These are phyloP conservation scores for Selaginella moellendorffii DNA, from an alignment of 75 land plant species.

Conservation along the genomic window DNA sequence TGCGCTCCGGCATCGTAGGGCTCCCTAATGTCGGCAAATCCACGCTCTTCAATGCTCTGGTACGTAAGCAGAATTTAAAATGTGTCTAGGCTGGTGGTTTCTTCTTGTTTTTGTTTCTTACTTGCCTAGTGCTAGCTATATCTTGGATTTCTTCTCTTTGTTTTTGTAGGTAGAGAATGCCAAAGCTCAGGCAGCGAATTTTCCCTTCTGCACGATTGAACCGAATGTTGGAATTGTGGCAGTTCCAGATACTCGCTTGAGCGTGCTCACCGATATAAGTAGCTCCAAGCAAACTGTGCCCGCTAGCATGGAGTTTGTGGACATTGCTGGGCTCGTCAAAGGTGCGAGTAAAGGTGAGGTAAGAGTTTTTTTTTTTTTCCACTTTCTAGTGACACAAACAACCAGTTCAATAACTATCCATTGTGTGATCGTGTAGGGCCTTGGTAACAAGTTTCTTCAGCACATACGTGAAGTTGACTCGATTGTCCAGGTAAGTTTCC, in stretches of 20 bases:
- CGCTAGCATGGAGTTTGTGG: constrained; percentile 89
- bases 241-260: constrained; percentile 77
- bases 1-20: constrained; percentile 89
- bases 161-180: constrained; percentile 97
- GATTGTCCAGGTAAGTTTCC: constrained; percentile 64
- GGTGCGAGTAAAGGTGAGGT: constrained; percentile 99
- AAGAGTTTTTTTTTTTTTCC: too few relatives aligned
- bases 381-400: too few relatives aligned
- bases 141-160: too few relatives aligned
- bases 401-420: too few relatives aligned
- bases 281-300: constrained; percentile 72
- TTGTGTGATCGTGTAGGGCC: constrained; percentile 77
- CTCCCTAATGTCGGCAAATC: constrained; percentile 97
- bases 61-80: constrained; percentile 17
- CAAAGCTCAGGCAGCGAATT: constrained; percentile 99
- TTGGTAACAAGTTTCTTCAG: constrained; percentile 93
- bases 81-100: too few relatives aligned
- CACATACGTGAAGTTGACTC: constrained; percentile 99
- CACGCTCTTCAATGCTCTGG: constrained; percentile 93
- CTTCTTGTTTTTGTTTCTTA: too few relatives aligned
- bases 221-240: constrained; percentile 95
- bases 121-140: too few relatives aligned
- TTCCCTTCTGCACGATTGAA: constrained; percentile 96
- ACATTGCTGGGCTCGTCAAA: constrained; percentile 97
- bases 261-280: constrained; percentile 58